phyloP scores from a whole-genome alignment of 2,329 filamentous ascomycete species.

The Rhexocercosporidium sp. region DNA sequence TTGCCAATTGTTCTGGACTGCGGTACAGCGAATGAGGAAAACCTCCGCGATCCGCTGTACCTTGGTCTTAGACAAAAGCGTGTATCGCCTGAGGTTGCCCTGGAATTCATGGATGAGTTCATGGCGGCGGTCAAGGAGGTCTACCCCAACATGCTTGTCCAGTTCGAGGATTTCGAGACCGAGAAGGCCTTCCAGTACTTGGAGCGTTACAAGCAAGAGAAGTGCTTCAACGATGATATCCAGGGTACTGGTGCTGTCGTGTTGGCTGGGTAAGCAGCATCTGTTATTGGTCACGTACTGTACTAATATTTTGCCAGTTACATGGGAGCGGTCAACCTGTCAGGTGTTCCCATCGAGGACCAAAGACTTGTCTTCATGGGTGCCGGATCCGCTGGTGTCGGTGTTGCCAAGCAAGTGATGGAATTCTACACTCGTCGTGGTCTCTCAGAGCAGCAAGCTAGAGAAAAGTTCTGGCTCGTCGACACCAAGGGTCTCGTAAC shows the following conservation, averaged over 20 bases:
- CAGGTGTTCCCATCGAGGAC: conserved; percentile 82
- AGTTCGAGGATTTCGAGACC: conserved; percentile 98
- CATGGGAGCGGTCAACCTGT: conserved; percentile 79
- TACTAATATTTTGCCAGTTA: conserved; percentile 50
- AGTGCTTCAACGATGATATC: conserved; percentile 98
- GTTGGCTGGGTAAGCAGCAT: conserved; percentile 70
- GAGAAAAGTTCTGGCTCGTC: conserved; percentile 94
- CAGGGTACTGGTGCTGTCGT: conserved; percentile 97
- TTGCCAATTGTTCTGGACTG: conserved; percentile 72
- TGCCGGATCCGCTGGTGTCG: conserved; percentile 92
- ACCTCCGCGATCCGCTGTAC: conserved; percentile 77
- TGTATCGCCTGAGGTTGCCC: conserved; percentile 76
- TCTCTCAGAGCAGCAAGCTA: conserved; percentile 84
- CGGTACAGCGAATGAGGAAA: conserved; percentile 69
- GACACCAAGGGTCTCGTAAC: conserved; percentile 97
- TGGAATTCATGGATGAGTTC: conserved; percentile 95
- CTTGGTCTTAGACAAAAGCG: conserved; percentile 87
- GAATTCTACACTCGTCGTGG: conserved; percentile 96
- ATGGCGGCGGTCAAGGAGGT: conserved; percentile 88
- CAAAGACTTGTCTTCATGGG: conserved; percentile 97
- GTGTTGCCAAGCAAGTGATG: conserved; percentile 96
- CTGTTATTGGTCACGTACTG: background rate
- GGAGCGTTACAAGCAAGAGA: conserved; percentile 88
- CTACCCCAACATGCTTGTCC: conserved; percentile 71
- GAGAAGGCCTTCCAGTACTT: conserved; percentile 89